Percentiles rank a stretch among this genome's conserved stretches.
Conservation (phyloP, 768 basidiomycete genomes). For the Mycena venus region DNA sequence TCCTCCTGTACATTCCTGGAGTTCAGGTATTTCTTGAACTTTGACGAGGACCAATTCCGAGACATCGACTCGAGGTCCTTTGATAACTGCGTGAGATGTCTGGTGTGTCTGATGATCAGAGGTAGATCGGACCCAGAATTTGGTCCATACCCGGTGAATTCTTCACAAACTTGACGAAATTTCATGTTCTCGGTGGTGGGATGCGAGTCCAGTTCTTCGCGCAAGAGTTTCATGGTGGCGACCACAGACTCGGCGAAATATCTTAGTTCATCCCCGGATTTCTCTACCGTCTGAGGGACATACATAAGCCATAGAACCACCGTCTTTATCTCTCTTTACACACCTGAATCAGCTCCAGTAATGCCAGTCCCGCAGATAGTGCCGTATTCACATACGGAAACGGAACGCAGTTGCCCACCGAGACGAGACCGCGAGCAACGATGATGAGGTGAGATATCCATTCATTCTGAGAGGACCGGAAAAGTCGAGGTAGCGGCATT, state of each 20-base stretch:
- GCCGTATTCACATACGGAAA: not conserved
- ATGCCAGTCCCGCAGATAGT: not conserved
- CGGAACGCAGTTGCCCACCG: not conserved
- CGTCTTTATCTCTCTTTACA: not conserved
- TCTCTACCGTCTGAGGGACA: not conserved
- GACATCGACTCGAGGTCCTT: not conserved
- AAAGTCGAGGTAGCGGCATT: not conserved
- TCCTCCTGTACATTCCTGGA: not conserved
- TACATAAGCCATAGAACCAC: not conserved
- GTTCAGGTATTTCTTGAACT: not conserved
- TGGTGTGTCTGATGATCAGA: not conserved
- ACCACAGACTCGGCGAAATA: not conserved
- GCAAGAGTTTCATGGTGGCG: not conserved
- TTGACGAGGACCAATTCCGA: not conserved
- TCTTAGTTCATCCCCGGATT: not conserved
- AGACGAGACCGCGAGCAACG: not conserved
- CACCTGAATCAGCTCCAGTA: too few species aligned
- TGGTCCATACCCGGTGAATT: not conserved
- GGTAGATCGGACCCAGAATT: too few species aligned
- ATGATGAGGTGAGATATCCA: conserved; percentile 14
- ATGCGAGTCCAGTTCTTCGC: not conserved
- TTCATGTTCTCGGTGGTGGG: not conserved
- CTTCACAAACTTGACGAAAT: not conserved
- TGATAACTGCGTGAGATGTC: too few species aligned
- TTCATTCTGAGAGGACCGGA: not conserved